Conservation (phyloP, 352 stramenopile species). For the Globisporangium irregulare region DNA sequence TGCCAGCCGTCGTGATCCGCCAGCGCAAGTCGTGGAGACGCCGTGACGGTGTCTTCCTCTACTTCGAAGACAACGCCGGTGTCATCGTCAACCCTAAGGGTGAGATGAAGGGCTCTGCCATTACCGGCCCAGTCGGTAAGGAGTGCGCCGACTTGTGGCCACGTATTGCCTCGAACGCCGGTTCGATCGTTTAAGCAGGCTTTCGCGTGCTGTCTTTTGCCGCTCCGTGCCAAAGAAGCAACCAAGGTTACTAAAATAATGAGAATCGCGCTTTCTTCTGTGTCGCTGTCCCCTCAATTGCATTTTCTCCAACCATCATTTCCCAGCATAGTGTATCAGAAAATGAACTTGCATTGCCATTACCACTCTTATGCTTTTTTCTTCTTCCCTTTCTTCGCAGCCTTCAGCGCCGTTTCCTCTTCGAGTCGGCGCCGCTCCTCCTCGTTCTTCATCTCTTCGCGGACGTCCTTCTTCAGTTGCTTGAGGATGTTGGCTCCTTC, state of each 20-base stretch:
- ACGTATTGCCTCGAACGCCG: conserved; percentile 99
- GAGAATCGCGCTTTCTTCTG: conserved; percentile 28
- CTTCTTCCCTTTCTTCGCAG: conserved; percentile 79
- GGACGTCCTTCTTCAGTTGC: conserved; percentile 81
- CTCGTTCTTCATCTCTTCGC: conserved; percentile 72
- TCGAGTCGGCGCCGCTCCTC: conserved; percentile 69
- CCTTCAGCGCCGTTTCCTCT: conserved; percentile 70
- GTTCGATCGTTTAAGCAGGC: conserved; percentile 97
- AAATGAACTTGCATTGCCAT: conserved; percentile 7
- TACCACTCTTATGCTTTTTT: conserved; percentile 46
- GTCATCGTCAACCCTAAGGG: conserved; percentile 99
- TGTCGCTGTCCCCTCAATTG: conserved; percentile 11
- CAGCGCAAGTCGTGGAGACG: conserved; percentile 99
- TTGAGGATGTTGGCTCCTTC: conserved; percentile 55
- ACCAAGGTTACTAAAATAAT: conserved; percentile 17
- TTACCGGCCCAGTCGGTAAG: conserved; percentile 99
- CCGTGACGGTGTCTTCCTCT: conserved; percentile 99
- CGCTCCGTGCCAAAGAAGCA: background rate
- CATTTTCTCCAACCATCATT: background rate
- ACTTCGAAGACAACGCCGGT: conserved; percentile 99
- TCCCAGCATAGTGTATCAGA: background rate
- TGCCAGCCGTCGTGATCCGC: conserved; percentile 98
- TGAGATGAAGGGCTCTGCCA: conserved; percentile 99
- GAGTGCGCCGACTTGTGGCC: conserved; percentile 99
- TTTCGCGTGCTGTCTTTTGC: background rate